Evolutionary conservation across 768 basidiomycete genomes (phyloP), one percentile per base, ranked within the genome.

Genomic region (Tephrocybe sp.): DNA sequence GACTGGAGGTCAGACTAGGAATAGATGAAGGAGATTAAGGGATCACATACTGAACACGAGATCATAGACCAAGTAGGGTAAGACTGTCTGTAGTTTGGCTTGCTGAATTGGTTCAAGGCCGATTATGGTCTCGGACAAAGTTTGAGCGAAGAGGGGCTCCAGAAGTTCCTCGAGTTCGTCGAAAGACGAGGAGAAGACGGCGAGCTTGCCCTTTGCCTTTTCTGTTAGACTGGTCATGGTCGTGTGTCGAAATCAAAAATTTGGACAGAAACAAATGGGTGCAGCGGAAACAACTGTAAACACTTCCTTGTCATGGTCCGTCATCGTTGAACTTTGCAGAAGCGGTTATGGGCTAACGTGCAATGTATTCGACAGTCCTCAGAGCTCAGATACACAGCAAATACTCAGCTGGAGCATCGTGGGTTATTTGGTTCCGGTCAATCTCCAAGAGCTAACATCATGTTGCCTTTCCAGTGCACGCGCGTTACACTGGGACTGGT

Each of bases 401-500:
- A 95, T 65, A 94, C 94, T 11, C 94, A 98, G 67, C 70, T 94
- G 22, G 93, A 97, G 67, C 94, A 97, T 69, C 72, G 94, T 95
- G 61, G 67, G 92, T 78, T 15, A 22, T 19, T 45, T 47, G 22
- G 42, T n/a, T 39, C 29, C 41, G 49, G 27, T 19, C 27, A 37
- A 55, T 52, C 33, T 47, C 54, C 33, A 48, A 39, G 53, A 39
- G 25, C 48, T 52, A 37, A 60, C 39, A 52, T 41, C 57, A 53
- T 53, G 50, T 48, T 55, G 45, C 30, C 40, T 48, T 25, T 50
- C 19, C 55, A 97, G 94, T 97, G 55, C 94, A 97, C 65, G 91
- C 94, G 59, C 82, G 94, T 49, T 97, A 97, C 64, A 93, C 92
- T 21, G 95, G 95, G 36, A 99, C 95, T 31, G 93, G 91, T 91